Base-by-base conservation (phyloP, 2,329 filamentous ascomycete species). In the Nemania abortiva region DNA sequence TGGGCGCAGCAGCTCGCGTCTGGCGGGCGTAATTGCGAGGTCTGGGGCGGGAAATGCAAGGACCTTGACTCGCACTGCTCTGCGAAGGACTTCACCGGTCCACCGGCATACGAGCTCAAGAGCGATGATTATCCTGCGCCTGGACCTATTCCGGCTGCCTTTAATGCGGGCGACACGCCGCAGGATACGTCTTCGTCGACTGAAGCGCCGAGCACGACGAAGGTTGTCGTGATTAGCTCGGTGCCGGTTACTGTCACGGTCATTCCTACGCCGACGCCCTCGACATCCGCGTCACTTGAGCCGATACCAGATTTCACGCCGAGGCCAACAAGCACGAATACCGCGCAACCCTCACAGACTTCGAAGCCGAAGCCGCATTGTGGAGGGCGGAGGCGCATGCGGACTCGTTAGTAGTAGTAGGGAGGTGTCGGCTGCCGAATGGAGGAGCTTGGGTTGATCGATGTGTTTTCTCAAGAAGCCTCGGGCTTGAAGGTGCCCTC, bases 41-140 rank as follows among this genome's bases (percentile, higher is more conserved):
- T 85, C 31, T 93, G 89, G 88, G 84, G 88, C 72, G 77, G 79
- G 7, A 90, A 90, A 80, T 93, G 91, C 80, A 78, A 77, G 52
- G 77, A 71, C 2, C 79, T 87, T 56, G 79, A 84, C 72, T 70
- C 76, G 7, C 77, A 74, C 3, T 88, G 87, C 74, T 70, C 78
- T 18, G 74, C 76, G 1, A 77, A 79, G 1, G 70, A 81, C 66
- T 85, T 81, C 57, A 76, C 75, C 2, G 87, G 87, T 0, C 87
- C 87, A 29, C 84, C 84, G 2, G 42, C 57, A n/a, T 72, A 65
- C 56, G 49, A 45, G 27, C 67, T 70, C 6, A 68, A 63, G 53
- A 70, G 68, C 50, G 15, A 66, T n/a, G 69, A 71, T 22, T 70
- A 39, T 57, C 60, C 62, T 7, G 55, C 68, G 2, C 67, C 70